These are phyloP conservation scores for Pythium aquatile DNA, from an alignment of 352 stramenopile species.

Conservation along the genomic window DNA sequence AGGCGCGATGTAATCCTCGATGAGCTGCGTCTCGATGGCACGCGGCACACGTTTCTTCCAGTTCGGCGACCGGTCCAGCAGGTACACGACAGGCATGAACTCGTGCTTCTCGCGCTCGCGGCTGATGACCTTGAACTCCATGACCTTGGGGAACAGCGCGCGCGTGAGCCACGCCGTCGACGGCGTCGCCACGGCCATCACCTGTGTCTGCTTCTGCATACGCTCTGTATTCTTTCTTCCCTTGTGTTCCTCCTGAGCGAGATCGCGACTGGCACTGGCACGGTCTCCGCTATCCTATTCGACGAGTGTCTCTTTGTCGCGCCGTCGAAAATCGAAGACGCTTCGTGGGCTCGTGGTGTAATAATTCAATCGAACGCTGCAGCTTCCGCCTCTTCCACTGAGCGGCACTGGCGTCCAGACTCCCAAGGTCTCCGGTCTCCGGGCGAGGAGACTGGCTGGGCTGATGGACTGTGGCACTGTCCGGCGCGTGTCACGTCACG, in stretches of 20 bases:
- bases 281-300: too few species aligned
- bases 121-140: constrained; percentile 80
- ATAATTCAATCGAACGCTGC: not conserved
- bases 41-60: constrained; percentile 52
- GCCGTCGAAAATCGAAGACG: constrained; percentile 3
- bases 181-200: not conserved
- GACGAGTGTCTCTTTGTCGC: not conserved
- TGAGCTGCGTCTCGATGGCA: constrained; percentile 46
- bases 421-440: not conserved
- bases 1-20: constrained; percentile 63
- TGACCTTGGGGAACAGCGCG: constrained; percentile 57
- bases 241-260: not conserved
- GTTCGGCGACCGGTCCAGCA: constrained; percentile 56
- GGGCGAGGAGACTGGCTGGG: not conserved
- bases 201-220: not conserved
- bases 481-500: constrained; percentile 2
- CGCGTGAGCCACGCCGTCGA: constrained; percentile 32
- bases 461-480: constrained; percentile 1
- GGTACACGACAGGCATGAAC: constrained; percentile 74
- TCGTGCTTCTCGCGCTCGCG: constrained; percentile 73
- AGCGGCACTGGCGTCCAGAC: not conserved
- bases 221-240: not conserved
- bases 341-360: not conserved
- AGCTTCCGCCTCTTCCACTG: not conserved
- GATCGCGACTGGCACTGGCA: not conserved